Evolutionary conservation across 2,329 filamentous ascomycete species (phyloP), one percentile per base, ranked within the genome.

Genomic region (Sporothrix brasiliensis): DNA sequence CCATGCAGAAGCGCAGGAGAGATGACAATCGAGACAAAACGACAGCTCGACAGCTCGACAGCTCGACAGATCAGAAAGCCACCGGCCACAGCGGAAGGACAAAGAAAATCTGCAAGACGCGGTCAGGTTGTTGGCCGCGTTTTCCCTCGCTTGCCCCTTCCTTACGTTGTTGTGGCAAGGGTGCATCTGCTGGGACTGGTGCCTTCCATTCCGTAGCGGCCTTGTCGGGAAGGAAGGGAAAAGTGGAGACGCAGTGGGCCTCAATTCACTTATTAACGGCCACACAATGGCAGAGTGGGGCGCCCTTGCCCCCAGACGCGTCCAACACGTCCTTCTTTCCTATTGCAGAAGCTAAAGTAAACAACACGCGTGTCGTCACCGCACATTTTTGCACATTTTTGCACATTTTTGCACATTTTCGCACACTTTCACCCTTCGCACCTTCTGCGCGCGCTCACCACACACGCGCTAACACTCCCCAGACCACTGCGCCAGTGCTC

Each of bases 321-420:
- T 73, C 49, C 52, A 47, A 72, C 70, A 72, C 73, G 72, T 72
- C 71, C 47, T 39, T 53, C 21, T 73, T 74, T 73, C 74, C 73
- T 63, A 73, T 74, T 72, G 41, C 5, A 67, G 74, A 44, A 69
- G 70, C 44, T 49, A 56, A 56, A 70, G 74, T 75, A 75, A 75
- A 75, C 74, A 75, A 75, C 58, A 69, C 72, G 73, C 74, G 72
- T 53, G 69, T 69, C 65, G 72, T 71, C 66, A 70, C 47, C 53
- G 34, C 54, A 14, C 10, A 7, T 34, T 67, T 68, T 30, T 41
- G 41, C 41, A 44, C 41, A 7, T 34, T 67, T 68, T 30, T 41
- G 41, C 41, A 44, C 41, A 13, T 41, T 68, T 52, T 44, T 56
- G 39, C 10, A 16, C 52, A n/a, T n/a, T 50, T 41, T 16, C 34